Evolutionary conservation across 345 rosid genomes (phyloP).

Genomic region (Sisymbrium altissimum): DNA sequence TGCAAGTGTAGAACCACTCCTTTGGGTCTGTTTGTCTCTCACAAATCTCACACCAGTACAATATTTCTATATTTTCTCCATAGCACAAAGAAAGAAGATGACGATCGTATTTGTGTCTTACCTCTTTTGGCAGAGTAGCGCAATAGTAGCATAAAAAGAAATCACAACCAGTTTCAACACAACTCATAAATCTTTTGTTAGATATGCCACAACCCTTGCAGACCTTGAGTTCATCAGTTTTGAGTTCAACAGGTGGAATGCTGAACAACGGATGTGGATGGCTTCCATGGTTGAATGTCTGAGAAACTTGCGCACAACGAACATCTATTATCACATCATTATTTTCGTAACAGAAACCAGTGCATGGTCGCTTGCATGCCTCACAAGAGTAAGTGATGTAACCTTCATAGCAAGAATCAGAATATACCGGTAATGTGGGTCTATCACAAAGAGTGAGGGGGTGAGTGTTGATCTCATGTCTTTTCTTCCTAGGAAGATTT

Average conservation of each 20-base stretch:
- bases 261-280: not conserved
- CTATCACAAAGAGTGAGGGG: not conserved
- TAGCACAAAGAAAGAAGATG: not conserved
- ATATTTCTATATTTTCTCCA: not conserved
- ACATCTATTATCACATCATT: not conserved
- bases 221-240: not conserved
- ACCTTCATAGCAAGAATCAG: too few relatives aligned
- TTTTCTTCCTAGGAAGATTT: not conserved
- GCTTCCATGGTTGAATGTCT: not conserved
- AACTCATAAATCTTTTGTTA: not conserved
- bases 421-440: not conserved
- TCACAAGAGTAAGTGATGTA: too few relatives aligned
- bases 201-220: not conserved
- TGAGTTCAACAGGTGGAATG: not conserved
- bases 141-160: not conserved
- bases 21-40: not conserved
- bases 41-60: conserved; percentile 1
- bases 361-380: not conserved
- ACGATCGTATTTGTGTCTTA: not conserved
- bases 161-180: not conserved
- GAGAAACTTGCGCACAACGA: not conserved
- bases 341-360: not conserved
- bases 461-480: not conserved
- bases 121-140: not conserved
- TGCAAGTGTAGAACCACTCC: not conserved